These are phyloP conservation scores for Hibiscus tridactylites DNA, from an alignment of 345 rosid genomes.

Conservation along the genomic window DNA sequence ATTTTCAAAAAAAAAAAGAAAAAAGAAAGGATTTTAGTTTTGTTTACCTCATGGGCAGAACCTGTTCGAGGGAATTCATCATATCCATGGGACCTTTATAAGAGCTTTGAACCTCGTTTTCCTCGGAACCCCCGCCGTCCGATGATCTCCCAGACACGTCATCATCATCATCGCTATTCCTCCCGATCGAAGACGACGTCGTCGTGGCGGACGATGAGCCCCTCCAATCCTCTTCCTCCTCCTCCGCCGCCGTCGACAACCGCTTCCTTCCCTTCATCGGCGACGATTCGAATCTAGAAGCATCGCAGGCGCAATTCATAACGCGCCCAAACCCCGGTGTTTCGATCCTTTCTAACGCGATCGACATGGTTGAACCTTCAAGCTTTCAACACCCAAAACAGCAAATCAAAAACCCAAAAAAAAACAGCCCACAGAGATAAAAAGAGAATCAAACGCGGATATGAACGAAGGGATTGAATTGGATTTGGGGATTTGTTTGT, in stretches of 20 bases:
- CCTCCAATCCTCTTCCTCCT: constrained; percentile 11
- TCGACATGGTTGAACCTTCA: constrained; percentile 15
- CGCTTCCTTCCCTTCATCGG: neutral
- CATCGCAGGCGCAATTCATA: constrained; percentile 5
- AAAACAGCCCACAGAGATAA: neutral
- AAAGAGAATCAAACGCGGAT: neutral
- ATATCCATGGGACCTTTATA: constrained; percentile 44
- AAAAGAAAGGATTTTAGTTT: neutral
- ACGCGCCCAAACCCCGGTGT: constrained; percentile 16
- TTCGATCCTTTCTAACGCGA: constrained; percentile 24
- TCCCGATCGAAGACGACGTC: constrained; percentile 57
- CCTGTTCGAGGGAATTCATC: constrained; percentile 62
- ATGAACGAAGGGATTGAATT: neutral
- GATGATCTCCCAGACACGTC: constrained; percentile 25
- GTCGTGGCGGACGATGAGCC: constrained; percentile 19
- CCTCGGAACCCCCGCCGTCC: constrained; percentile 32
- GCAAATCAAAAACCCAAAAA: neutral
- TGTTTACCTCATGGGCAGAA: constrained; percentile 48
- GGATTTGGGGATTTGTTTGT: neutral
- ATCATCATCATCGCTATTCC: constrained; percentile 31
- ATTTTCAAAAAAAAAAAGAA: neutral
- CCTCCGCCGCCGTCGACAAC: neutral
- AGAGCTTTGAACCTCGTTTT: constrained; percentile 54
- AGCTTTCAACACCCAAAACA: neutral
- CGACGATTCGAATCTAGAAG: neutral